phyloP scores from a whole-genome alignment of 345 rosid genomes.

The Mallotus nudiflorus region DNA sequence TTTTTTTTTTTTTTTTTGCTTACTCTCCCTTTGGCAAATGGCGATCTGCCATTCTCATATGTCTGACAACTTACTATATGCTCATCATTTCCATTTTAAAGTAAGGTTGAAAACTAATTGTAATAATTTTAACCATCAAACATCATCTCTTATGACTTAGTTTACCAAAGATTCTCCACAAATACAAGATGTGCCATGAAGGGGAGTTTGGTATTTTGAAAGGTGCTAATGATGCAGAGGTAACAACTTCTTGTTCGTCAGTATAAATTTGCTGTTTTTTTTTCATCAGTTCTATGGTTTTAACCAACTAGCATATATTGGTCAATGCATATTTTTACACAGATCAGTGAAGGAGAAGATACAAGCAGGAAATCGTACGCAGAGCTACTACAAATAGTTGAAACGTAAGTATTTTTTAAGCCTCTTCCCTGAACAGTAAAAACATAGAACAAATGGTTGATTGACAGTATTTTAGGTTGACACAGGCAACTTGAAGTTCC shows the following conservation, averaged over 20 bases:
- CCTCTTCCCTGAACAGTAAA: neutral
- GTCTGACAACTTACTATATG: too few relatives aligned
- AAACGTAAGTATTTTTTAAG: slow-evolving; percentile 32
- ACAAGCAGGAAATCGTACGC: slow-evolving; percentile 23
- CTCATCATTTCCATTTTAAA: too few relatives aligned
- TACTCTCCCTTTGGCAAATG: too few relatives aligned
- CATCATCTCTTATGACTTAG: slow-evolving; percentile 25
- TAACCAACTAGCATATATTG: too few relatives aligned
- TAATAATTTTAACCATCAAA: neutral
- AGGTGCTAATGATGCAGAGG: slow-evolving; percentile 24
- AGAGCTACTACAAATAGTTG: slow-evolving; percentile 34
- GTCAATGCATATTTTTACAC: slow-evolving; percentile 3
- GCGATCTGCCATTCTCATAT: too few relatives aligned
- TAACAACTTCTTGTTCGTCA: too few relatives aligned
- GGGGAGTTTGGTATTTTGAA: slow-evolving; percentile 23
- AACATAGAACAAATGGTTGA: neutral
- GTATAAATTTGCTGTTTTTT: too few relatives aligned
- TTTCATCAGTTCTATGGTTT: too few relatives aligned
- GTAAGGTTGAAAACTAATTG: neutral
- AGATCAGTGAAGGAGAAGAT: slow-evolving; percentile 21
- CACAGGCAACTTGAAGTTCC: slow-evolving; percentile 41
- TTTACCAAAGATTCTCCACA: slow-evolving; percentile 31
- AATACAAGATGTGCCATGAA: slow-evolving; percentile 24
- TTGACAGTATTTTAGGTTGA: slow-evolving; percentile 4
- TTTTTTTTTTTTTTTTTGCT: neutral